Evolutionary conservation across 2,329 filamentous ascomycete species (phyloP).

Genomic region (Nakataea oryzae): DNA sequence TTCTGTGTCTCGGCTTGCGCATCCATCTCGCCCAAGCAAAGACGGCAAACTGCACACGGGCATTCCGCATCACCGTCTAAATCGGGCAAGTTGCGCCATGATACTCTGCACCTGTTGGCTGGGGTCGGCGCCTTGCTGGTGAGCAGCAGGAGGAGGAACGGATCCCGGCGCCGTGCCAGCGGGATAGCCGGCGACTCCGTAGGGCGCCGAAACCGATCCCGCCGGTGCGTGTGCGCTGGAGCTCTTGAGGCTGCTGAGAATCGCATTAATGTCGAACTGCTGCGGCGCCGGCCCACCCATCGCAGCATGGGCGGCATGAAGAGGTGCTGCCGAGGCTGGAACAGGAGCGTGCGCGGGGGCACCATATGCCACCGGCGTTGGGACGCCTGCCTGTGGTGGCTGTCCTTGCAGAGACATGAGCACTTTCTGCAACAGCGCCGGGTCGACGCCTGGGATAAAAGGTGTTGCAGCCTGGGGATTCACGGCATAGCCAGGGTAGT

Average conservation of each 20-base stretch:
- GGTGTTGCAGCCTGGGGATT: conserved; percentile 13
- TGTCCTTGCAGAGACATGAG: conserved; percentile 44
- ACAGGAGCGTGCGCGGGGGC: conserved; percentile 1
- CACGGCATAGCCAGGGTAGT: conserved; percentile 20
- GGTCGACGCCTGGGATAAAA: conserved; percentile 39
- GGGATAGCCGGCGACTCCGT: conserved; percentile 10
- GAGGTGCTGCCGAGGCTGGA: not conserved
- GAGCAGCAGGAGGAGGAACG: conserved; percentile 14
- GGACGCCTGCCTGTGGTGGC: conserved; percentile 7
- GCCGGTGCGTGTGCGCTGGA: not conserved
- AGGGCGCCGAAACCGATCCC: conserved; percentile 5
- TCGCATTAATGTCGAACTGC: conserved; percentile 33
- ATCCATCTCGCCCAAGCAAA: not conserved
- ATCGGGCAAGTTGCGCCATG: conserved; percentile 61
- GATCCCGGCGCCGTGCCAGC: not conserved
- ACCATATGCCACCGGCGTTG: not conserved
- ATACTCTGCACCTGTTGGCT: conserved; percentile 58
- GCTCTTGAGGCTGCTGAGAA: conserved; percentile 28
- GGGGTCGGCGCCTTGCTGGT: conserved; percentile 20
- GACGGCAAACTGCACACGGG: not conserved
- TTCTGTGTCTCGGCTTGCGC: too few species aligned
- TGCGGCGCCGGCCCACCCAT: conserved; percentile 13
- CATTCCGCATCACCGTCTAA: conserved; percentile 36
- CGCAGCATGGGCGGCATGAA: conserved; percentile 6
- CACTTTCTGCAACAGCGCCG: conserved; percentile 59